Percentiles rank a stretch among this genome's conserved stretches.
These are phyloP conservation scores for Russula foetens DNA, from an alignment of 768 basidiomycete genomes.

Conservation along the genomic window DNA sequence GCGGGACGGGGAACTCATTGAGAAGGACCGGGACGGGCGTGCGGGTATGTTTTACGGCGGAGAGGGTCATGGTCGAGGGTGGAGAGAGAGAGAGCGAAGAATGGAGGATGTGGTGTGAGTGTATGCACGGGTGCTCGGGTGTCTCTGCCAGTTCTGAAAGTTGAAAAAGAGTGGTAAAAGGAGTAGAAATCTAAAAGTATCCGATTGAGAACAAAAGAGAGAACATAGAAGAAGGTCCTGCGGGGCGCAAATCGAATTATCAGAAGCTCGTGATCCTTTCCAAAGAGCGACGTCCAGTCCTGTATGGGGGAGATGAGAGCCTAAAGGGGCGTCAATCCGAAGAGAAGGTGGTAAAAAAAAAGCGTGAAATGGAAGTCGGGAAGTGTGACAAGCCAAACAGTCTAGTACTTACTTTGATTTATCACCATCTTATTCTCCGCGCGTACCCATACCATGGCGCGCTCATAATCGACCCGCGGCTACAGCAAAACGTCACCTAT, in stretches of 20 bases:
- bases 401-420: slow-evolving; percentile 8
- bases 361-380: slow-evolving; percentile 4
- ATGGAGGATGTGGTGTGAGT: neutral
- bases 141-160: neutral
- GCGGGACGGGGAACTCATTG: slow-evolving; percentile 28
- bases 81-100: neutral
- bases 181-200: neutral
- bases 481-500: neutral
- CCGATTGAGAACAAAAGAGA: slow-evolving; percentile 8
- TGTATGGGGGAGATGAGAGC: neutral
- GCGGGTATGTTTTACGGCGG: neutral
- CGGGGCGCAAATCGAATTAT: neutral
- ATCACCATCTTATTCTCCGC: slow-evolving; percentile 1
- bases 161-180: neutral
- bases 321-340: slow-evolving; percentile 12
- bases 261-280: neutral
- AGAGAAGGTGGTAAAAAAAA: neutral
- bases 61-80: neutral
- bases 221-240: neutral
- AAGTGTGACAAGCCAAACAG: slow-evolving; percentile 4
- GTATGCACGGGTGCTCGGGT: no score
- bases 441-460: neutral
- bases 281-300: neutral
- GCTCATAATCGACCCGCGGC: neutral
- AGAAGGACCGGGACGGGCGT: slow-evolving; percentile 25